These are phyloP conservation scores for Aspergillus proliferans DNA, from an alignment of 2,329 filamentous ascomycete species.

Conservation along the genomic window DNA sequence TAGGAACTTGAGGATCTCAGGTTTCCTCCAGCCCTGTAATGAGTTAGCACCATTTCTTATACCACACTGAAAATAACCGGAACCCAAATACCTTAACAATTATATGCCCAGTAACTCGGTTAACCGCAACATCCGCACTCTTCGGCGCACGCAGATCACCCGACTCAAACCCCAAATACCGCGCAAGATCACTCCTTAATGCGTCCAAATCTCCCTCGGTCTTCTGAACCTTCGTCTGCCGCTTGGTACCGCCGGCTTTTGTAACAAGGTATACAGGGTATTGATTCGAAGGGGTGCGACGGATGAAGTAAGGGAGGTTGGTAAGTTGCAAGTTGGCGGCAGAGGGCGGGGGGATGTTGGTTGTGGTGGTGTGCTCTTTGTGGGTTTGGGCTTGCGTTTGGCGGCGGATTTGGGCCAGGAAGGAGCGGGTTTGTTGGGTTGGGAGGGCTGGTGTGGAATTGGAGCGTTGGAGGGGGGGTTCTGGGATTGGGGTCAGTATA, in stretches of 20 bases:
- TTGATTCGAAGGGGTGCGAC: conserved; percentile 63
- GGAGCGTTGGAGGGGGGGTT: conserved; percentile 14
- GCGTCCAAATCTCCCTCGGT: conserved; percentile 65
- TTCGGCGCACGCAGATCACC: conserved; percentile 33
- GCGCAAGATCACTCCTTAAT: conserved; percentile 58
- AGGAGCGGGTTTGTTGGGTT: conserved; percentile 29
- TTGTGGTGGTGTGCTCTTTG: conserved; percentile 19
- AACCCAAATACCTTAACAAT: conserved; percentile 57
- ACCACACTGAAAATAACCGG: not conserved
- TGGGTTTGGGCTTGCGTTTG: conserved; percentile 31
- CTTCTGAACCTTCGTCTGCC: conserved; percentile 69
- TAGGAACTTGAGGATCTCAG: conserved; percentile 45
- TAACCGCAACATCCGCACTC: conserved; percentile 43
- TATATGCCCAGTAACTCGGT: conserved; percentile 64
- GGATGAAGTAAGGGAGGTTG: conserved; percentile 62
- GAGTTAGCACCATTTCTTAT: conserved; percentile 6
- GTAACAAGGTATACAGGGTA: conserved; percentile 69
- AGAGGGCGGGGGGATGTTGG: conserved; percentile 20
- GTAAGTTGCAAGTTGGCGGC: conserved; percentile 28
- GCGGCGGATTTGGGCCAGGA: conserved; percentile 32
- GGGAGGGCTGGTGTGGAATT: conserved; percentile 12
- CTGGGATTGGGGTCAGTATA: conserved; percentile 13
- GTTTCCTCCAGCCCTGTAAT: conserved; percentile 45
- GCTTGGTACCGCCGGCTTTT: conserved; percentile 70
- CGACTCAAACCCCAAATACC: conserved; percentile 51